Evolutionary conservation across 192 early-diverging fungal species (phyloP), one percentile per base, ranked within the genome.

Genomic region (Phycomyces blakesleeanus): DNA sequence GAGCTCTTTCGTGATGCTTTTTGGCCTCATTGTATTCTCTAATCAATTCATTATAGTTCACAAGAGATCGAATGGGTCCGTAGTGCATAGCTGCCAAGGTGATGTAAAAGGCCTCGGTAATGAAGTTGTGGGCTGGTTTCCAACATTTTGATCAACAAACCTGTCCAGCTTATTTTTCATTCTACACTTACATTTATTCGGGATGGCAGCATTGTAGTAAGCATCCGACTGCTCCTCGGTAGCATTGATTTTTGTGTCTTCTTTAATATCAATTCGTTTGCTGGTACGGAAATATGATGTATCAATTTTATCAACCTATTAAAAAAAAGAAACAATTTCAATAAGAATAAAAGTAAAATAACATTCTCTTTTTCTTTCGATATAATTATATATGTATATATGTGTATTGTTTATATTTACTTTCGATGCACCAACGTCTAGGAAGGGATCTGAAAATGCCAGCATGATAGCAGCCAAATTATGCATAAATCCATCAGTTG

Each of bases 71-170:
- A 26, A 96, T 78, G 15, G 89, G 76, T 11, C 94, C 93, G 47
- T 90, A 84, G 67, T 97, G 97, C 52, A 90, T 78, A 7, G 88
- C 78, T 12, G 81, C 77, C 11, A 96, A 72, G 0, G 94, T 87
- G 6, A 94, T 63, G 59, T 88, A 92, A 72, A 98, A 97, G 18
- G 91, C 81, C 62, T 97, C 93, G 1, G 94, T 84, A 39, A 97
- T 91, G 67, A 98, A 98, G 65, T 93, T 90, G 29, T 82, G 67
- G 18, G 78, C 51, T 69, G 72, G 27, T 24, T n/a, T 34, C 47
- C 21, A 44, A 25, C 15, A 29, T 10, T 4, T 22, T n/a, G 26
- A 51, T 20, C 24, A 9, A 22, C 21, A 14, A 0, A 40, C 37
- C 27, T 25, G 11, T 24, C 41, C 25, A 42, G 3, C 4, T 58